Base-by-base conservation (phyloP, 208 protist species). In the Trypanosoma rangeli region DNA sequence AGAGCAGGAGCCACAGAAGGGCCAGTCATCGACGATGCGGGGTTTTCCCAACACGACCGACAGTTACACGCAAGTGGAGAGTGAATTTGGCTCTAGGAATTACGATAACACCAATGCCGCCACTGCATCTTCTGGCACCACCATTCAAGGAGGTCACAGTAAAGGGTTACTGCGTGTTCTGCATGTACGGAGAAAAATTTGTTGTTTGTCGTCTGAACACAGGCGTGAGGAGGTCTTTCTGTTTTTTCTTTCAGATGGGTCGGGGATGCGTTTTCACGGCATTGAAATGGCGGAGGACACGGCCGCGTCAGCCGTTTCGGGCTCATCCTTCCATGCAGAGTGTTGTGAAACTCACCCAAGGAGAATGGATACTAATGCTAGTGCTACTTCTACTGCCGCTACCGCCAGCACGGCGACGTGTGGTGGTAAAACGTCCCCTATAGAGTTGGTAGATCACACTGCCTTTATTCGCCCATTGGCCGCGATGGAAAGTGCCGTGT, bases 401-500 rank as follows among this genome's bases (percentile, higher is more conserved):
- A 0, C 42, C 42, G n/a, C 26, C 26, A 49, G 37, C 50, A n/a
- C 24, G 15, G 5, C 12, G 2, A 61, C 20, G 56, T 9, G 9
- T 61, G 56, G 33, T n/a, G 37, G 44, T 5, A 60, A 18, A 16
- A 48, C 44, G 28, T 18, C 58, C 48, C 33, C 22, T 5, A 64
- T 24, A 33, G 62, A 68, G 10, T 8, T 37, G 9, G 7, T 35
- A 49, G 57, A 70, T 37, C 24, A 24, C 55, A 56, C 35, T 20
- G 29, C 53, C 73, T 77, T 85, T 80, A 50, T 80, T 68, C 48
- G 64, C 68, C 52, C 78, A 82, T 48, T 69, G 18, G 48, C 74
- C 35, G 46, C 60, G 49, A 95, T 94, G 90, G 90, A 95, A 76
- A 83, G 76, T 52, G 69, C 80, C 2, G 58, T 84, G 8, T 77